Conservation (phyloP, 768 basidiomycete species). For the Lentinus tigrinus region DNA sequence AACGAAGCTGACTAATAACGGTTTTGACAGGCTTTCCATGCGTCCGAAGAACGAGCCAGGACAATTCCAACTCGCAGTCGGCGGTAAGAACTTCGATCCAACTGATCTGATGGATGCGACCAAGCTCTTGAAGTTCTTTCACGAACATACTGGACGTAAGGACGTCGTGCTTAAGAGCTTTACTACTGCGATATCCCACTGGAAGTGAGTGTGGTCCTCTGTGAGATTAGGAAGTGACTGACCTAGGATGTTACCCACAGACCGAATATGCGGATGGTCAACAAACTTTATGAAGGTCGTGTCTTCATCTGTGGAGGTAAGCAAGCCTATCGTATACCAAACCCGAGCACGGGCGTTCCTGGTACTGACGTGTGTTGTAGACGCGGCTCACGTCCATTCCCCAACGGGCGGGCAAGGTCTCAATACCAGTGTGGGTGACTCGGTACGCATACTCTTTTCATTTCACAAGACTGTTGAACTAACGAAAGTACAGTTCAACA, state of each 20-base stretch:
- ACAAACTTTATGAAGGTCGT: constrained; percentile 41
- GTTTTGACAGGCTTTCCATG: constrained; percentile 10
- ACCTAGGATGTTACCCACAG: constrained; percentile 21
- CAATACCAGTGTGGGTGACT: constrained; percentile 30
- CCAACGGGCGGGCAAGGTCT: constrained; percentile 42
- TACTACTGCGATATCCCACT: constrained; percentile 20
- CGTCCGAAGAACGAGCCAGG: constrained; percentile 6
- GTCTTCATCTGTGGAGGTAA: constrained; percentile 47
- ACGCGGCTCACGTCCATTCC: constrained; percentile 48
- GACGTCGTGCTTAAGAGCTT: constrained; percentile 34
- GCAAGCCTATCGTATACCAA: neutral
- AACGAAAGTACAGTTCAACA: constrained; percentile 23
- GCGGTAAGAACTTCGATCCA: constrained; percentile 9
- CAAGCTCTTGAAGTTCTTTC: constrained; percentile 30
- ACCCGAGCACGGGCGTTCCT: neutral
- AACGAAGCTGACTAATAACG: neutral
- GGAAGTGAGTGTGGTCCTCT: constrained; percentile 25
- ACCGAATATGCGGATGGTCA: constrained; percentile 48
- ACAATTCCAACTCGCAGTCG: constrained; percentile 1
- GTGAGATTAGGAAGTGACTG: neutral
- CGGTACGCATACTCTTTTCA: neutral
- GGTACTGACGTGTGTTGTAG: constrained; percentile 27
- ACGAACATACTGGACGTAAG: constrained; percentile 24
- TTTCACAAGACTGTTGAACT: neutral
- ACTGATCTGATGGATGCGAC: constrained; percentile 24